These are phyloP conservation scores for Simplicillium sp. DNA, from an alignment of 2,329 filamentous ascomycete genomes.

Conservation along the genomic window DNA sequence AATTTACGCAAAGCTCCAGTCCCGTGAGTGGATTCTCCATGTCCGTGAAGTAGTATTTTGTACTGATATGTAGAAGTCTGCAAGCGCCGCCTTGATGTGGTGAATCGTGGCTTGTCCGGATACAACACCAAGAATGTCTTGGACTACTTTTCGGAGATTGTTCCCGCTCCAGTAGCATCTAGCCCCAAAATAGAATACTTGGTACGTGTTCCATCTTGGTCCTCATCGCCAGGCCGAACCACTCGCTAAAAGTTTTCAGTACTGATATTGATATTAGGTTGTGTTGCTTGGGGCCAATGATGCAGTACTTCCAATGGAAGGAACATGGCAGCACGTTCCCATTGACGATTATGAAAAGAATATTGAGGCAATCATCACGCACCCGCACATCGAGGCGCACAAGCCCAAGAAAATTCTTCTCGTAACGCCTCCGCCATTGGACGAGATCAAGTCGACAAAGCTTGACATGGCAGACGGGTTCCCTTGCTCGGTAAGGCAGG, in stretches of 20 bases:
- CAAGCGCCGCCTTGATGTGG: slow-evolving; percentile 68
- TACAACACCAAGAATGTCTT: slow-evolving; percentile 75
- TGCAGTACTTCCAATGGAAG: slow-evolving; percentile 55
- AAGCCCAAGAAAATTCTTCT: slow-evolving; percentile 59
- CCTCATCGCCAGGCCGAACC: background rate
- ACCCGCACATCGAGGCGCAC: slow-evolving; percentile 61
- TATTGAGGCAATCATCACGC: slow-evolving; percentile 59
- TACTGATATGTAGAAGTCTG: slow-evolving; percentile 42
- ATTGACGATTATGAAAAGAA: slow-evolving; percentile 69
- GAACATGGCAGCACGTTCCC: slow-evolving; percentile 65
- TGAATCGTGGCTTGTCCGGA: slow-evolving; percentile 81
- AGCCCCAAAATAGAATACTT: slow-evolving; percentile 57
- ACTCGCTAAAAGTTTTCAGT: background rate
- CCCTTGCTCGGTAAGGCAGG: slow-evolving; percentile 30
- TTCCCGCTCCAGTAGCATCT: slow-evolving; percentile 52
- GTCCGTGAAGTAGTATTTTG: background rate
- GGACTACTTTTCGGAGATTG: slow-evolving; percentile 56
- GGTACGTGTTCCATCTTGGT: slow-evolving; percentile 37
- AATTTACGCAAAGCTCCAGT: slow-evolving; percentile 62
- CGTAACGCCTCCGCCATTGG: slow-evolving; percentile 72
- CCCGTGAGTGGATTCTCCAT: slow-evolving; percentile 37
- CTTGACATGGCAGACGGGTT: slow-evolving; percentile 38
- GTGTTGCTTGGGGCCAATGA: slow-evolving; percentile 90
- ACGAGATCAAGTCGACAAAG: slow-evolving; percentile 57
- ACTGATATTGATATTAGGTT: slow-evolving; percentile 39